phyloP scores from a whole-genome alignment of 345 rosid genomes.

The Rhizophora apiculata region DNA sequence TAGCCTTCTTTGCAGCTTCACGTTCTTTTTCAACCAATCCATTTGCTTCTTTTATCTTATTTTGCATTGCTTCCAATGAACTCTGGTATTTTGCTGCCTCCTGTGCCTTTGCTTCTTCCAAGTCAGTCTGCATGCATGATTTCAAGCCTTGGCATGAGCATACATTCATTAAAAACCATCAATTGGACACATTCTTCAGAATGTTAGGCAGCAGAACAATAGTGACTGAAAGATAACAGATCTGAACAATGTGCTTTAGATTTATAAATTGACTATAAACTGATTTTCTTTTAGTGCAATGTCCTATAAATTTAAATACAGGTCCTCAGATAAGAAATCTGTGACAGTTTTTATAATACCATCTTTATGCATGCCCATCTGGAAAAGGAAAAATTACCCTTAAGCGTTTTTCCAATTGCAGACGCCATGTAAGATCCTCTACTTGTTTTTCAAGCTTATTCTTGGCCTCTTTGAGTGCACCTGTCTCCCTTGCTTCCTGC shows the following conservation, averaged over 20 bases:
- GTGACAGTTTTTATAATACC: neutral
- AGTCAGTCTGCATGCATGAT: conserved; percentile 36
- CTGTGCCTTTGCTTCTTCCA: conserved; percentile 45
- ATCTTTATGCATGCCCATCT: neutral
- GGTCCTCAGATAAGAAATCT: neutral
- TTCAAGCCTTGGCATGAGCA: conserved; percentile 9
- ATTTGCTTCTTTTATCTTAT: conserved; percentile 43
- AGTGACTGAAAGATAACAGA: neutral
- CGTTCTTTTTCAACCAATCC: conserved; percentile 32
- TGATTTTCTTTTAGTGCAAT: neutral
- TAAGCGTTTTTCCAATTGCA: conserved; percentile 46
- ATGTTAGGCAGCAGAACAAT: neutral
- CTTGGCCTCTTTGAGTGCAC: conserved; percentile 49
- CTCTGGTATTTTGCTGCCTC: conserved; percentile 41
- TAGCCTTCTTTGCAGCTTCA: conserved; percentile 41
- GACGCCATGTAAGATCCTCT: conserved; percentile 52
- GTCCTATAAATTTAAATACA: neutral
- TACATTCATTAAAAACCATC: neutral
- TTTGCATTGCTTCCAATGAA: conserved; percentile 38
- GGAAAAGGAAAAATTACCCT: conserved; percentile 28
- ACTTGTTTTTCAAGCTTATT: conserved; percentile 50
- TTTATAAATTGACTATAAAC: neutral
- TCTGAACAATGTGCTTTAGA: neutral
- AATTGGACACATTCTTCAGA: neutral
- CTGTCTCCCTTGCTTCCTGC: conserved; percentile 51